A percentile compares a stretch with the other conserved stretches of the same genome.
Conservation (phyloP, 2,329 filamentous ascomycete genomes). For the Colletotrichum noveboracense region DNA sequence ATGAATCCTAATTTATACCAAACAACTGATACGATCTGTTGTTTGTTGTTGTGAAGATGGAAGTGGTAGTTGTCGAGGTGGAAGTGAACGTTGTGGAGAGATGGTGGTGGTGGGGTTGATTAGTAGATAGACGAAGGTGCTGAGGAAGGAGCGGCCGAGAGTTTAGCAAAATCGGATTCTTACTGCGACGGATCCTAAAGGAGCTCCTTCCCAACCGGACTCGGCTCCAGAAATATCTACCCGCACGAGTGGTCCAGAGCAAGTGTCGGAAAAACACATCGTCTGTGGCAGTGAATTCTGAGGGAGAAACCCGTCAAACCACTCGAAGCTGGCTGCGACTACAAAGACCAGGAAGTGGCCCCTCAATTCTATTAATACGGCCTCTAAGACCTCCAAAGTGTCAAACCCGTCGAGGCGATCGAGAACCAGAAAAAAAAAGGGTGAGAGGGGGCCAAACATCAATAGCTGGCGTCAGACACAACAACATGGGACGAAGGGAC, state of each 20-base stretch:
- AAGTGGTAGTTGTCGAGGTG: not conserved
- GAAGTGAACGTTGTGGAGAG: not conserved
- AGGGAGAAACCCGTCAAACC: not conserved
- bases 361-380: not conserved
- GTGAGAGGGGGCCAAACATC: not conserved
- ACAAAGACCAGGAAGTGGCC: not conserved
- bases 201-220: not conserved
- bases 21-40: not conserved
- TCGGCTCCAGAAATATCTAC: not conserved
- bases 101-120: not conserved
- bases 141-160: not conserved
- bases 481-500: slow-evolving; percentile 6
- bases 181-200: not conserved
- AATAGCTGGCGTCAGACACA: not conserved
- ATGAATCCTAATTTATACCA: not conserved
- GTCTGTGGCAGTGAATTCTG: not conserved
- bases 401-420: not conserved
- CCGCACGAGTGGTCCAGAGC: not conserved
- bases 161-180: not conserved
- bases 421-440: not conserved
- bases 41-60: not conserved
- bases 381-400: not conserved
- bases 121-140: not conserved
- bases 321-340: not conserved
- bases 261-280: not conserved